Conservation (phyloP, 345 rosid genomes). For the Gossypium australe region DNA sequence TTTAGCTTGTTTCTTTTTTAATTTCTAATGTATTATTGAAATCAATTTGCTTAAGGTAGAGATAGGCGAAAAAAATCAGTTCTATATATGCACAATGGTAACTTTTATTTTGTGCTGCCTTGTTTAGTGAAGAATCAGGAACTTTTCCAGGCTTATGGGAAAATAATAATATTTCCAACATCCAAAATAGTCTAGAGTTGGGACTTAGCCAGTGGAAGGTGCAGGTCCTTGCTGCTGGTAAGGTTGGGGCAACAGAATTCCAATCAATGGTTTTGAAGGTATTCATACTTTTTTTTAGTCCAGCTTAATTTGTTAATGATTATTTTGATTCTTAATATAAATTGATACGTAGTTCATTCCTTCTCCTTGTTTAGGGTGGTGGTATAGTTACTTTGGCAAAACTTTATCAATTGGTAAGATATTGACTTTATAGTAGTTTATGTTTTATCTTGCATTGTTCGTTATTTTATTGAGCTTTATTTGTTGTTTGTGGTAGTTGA, state of each 20-base stretch:
- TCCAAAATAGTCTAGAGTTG: slow-evolving; percentile 48
- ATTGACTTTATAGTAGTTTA: slow-evolving; percentile 8
- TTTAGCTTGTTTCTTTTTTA: background rate
- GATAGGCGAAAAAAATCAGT: background rate
- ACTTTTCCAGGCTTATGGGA: slow-evolving; percentile 51
- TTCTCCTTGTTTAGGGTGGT: slow-evolving; percentile 50
- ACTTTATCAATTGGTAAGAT: slow-evolving; percentile 67
- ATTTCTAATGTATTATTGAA: slow-evolving; percentile 1
- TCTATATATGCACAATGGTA: background rate
- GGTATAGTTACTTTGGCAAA: slow-evolving; percentile 68
- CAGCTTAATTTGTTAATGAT: background rate
- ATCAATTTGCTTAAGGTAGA: background rate
- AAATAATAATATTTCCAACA: slow-evolving; percentile 29
- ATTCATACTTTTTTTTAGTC: background rate
- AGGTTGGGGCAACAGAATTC: slow-evolving; percentile 54
- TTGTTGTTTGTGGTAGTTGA: slow-evolving; percentile 43
- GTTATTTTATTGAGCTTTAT: slow-evolving; percentile 9
- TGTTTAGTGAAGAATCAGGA: slow-evolving; percentile 66
- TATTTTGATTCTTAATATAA: slow-evolving; percentile 6
- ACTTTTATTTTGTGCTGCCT: slow-evolving; percentile 15
- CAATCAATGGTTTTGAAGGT: slow-evolving; percentile 79
- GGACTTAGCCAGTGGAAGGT: slow-evolving; percentile 69
- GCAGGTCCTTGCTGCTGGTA: slow-evolving; percentile 52
- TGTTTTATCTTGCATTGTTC: background rate
- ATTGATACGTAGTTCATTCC: slow-evolving; percentile 16